Evolutionary conservation across 352 stramenopile species (phyloP).

Genomic region (Globisporangium nodosum): DNA sequence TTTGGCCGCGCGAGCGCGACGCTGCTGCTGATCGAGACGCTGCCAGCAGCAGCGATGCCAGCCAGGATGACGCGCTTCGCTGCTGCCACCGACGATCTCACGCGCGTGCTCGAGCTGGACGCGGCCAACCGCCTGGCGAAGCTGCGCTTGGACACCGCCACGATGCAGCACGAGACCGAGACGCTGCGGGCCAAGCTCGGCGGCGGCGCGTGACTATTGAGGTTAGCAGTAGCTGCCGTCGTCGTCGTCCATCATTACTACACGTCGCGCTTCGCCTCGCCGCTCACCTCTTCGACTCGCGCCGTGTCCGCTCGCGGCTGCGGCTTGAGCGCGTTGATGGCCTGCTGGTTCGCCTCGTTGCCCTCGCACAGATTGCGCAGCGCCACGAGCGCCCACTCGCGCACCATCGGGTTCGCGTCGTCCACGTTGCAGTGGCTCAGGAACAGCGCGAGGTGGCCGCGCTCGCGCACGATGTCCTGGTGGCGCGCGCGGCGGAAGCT

Average conservation of each 20-base stretch:
- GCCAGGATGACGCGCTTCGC: background rate
- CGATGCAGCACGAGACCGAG: conserved; percentile 15
- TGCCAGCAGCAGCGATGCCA: background rate
- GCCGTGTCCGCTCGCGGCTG: conserved; percentile 33
- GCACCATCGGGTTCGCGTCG: conserved; percentile 80
- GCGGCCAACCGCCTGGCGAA: conserved; percentile 4
- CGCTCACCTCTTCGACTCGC: background rate
- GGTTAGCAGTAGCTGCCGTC: background rate
- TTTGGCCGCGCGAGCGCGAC: conserved; percentile 17
- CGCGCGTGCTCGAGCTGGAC: conserved; percentile 8
- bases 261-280: background rate
- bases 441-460: conserved; percentile 71
- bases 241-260: background rate
- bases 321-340: conserved; percentile 56
- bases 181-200: background rate
- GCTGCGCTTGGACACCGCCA: conserved; percentile 10
- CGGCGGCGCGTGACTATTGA: background rate
- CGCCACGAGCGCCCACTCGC: conserved; percentile 87
- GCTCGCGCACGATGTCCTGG: conserved; percentile 77
- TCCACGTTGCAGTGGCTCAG: conserved; percentile 90
- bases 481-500: conserved; percentile 57
- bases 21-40: background rate
- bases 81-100: conserved; percentile 5
- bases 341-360: conserved; percentile 67
- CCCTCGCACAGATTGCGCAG: conserved; percentile 87